Percentiles rank a stretch among this genome's conserved stretches.
Conservation (phyloP, 2,329 filamentous ascomycete species). For the Nigrospora osmanthi region DNA sequence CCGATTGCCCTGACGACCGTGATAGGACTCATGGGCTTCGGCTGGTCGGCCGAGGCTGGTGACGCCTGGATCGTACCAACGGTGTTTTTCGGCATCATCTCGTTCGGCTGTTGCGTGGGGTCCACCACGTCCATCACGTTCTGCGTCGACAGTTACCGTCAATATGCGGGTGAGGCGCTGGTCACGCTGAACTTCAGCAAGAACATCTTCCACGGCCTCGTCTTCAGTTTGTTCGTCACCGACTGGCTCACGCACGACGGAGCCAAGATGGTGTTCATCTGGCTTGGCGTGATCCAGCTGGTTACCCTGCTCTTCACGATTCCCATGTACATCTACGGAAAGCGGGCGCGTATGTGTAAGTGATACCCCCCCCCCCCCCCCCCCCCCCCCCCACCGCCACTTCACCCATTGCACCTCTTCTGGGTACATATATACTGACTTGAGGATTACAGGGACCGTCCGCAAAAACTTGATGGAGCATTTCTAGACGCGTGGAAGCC, state of each 20-base stretch:
- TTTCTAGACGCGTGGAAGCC: slow-evolving; percentile 24
- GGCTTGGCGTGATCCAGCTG: slow-evolving; percentile 79
- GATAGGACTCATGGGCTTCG: slow-evolving; percentile 88
- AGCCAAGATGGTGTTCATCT: slow-evolving; percentile 70
- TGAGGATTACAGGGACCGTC: slow-evolving; percentile 55
- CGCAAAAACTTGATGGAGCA: slow-evolving; percentile 81
- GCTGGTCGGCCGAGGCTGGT: slow-evolving; percentile 74
- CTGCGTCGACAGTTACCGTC: slow-evolving; percentile 84
- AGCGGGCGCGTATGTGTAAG: slow-evolving; percentile 57
- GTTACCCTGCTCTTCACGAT: slow-evolving; percentile 66
- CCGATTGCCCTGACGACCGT: slow-evolving; percentile 73
- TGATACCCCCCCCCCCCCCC: no score
- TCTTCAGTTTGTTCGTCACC: slow-evolving; percentile 84
- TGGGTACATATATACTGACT: no score
- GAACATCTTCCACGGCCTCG: slow-evolving; percentile 83
- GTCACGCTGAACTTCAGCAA: slow-evolving; percentile 94
- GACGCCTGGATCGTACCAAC: slow-evolving; percentile 89
- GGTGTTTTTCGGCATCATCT: slow-evolving; percentile 84
- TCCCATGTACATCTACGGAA: slow-evolving; percentile 92
- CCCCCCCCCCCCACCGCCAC: no score
- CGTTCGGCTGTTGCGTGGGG: slow-evolving; percentile 84
- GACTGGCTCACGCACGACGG: slow-evolving; percentile 73
- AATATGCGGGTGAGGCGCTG: slow-evolving; percentile 88
- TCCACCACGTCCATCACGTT: slow-evolving; percentile 92
- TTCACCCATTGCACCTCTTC: no score